Base-by-base conservation (phyloP, 345 rosid species). In the Trapa bicornis region DNA sequence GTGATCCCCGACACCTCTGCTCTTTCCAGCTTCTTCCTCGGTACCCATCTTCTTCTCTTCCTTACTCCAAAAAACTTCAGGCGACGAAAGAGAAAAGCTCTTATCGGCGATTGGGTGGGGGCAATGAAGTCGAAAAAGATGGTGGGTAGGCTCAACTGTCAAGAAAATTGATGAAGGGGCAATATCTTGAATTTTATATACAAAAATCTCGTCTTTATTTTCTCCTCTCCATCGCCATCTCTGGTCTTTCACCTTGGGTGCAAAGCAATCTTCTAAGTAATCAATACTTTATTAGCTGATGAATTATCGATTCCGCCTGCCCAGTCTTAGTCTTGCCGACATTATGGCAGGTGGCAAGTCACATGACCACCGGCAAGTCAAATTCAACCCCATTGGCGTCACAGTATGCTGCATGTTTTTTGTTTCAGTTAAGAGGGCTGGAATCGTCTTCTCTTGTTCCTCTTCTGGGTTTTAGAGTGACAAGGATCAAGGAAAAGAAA, bases 1-100 rank as follows among this genome's bases (percentile, higher is more conserved):
- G 64, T 15, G 68, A 54, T 22, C 57, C 66, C 13, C 29, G 41
- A 0, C 67, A 56, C 47, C 64, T 36, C 2, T 63, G 64, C 65
- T 3, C 35, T 48, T 66, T n/a, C 61, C 68, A 16, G 47, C 33
- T 22, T 37, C 62, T 37, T 72, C 63, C 71, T 32, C 70, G 0
- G 35, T 57, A 63, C 37, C 71, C 71, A 66, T 67, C 39, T 36
- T 17, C 69, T 53, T 72, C 53, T 47, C 10, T 7, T 45, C 48
- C 29, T 0, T n/a, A 35, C 4, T 56, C 37, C 37, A 57, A 14
- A 9, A 32, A 57, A 10, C 62, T 29, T 3, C 61, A 9, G 37
- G 8, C 37, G 11, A 58, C 1, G 9, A 9, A 9, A 1, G 50
- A 14, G 37, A n/a, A n/a, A 17, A n/a, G 32, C 29, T 4, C 32